A percentile compares a stretch with the other conserved stretches of the same genome.
phyloP scores from a whole-genome alignment of 768 basidiomycete genomes.

The Lyophyllum semitale region DNA sequence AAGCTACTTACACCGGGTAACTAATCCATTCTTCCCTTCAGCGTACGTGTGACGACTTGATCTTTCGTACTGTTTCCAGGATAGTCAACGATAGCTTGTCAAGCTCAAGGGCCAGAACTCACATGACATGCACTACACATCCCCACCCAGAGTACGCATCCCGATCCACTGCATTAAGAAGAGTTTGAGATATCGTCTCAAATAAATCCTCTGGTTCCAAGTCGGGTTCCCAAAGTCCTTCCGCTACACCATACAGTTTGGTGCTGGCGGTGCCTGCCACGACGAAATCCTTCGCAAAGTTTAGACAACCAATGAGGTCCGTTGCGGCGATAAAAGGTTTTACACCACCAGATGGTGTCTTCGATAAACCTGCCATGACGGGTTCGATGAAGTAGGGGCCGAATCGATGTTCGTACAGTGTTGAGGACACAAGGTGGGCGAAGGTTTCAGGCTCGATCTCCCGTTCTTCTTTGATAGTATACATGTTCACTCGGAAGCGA shows the following conservation, averaged over 20 bases:
- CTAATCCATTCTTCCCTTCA: conserved; percentile 93
- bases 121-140: conserved; percentile 94
- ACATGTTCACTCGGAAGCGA: conserved; percentile 97
- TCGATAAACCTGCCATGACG: conserved; percentile 89
- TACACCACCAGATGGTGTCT: conserved; percentile 65
- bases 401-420: conserved; percentile 94
- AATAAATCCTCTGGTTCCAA: conserved; percentile 96
- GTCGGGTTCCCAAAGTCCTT: conserved; percentile 98
- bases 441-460: conserved; percentile 97
- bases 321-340: conserved; percentile 95
- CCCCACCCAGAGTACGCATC: conserved; percentile 99
- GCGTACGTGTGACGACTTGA: conserved; percentile 76
- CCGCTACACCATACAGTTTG: conserved; percentile 96
- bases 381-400: conserved; percentile 97
- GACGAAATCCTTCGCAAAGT: conserved; percentile 95
- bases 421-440: conserved; percentile 92
- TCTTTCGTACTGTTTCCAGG: conserved; percentile 62
- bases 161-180: conserved; percentile 93
- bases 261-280: conserved; percentile 91
- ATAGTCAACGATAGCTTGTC: conserved; percentile 5
- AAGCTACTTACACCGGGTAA: neutral
- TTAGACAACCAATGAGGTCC: conserved; percentile 91
- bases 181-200: conserved; percentile 95
- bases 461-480: conserved; percentile 98
- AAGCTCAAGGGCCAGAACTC: conserved; percentile 32